Evolutionary conservation across 306 rosid species (phyloP).

Genomic region (Ochetophila trinervis): DNA sequence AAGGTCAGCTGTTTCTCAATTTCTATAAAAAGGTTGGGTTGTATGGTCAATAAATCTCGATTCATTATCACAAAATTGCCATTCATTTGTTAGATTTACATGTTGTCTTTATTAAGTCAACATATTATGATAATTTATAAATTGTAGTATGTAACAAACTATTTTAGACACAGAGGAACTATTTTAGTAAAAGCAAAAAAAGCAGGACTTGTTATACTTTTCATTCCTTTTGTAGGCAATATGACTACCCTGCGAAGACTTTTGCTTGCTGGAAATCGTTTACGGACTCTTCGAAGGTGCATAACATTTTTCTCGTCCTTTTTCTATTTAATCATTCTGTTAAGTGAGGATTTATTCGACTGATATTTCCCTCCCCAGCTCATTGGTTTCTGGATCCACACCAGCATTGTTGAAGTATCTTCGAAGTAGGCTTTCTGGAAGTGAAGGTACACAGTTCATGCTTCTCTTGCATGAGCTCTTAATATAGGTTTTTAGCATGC

Average conservation of each 20-base stretch:
- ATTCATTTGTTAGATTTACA: no score
- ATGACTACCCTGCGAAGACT: conserved; percentile 90
- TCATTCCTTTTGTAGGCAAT: conserved; percentile 56
- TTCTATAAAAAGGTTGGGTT: not conserved
- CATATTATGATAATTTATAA: no score
- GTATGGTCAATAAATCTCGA: no score
- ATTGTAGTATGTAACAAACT: no score
- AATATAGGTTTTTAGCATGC: conserved; percentile 8
- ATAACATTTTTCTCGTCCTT: conserved; percentile 20
- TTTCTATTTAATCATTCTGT: conserved; percentile 9
- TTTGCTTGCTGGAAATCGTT: conserved; percentile 76
- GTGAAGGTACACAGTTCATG: conserved; percentile 50
- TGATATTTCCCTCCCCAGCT: conserved; percentile 45
- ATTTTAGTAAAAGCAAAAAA: not conserved
- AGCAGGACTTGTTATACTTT: conserved; percentile 6
- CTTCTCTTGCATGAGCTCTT: conserved; percentile 12
- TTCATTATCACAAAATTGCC: no score
- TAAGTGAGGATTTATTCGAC: conserved; percentile 20
- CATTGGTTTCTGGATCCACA: conserved; percentile 89
- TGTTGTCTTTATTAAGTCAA: no score
- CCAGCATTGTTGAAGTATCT: conserved; percentile 68
- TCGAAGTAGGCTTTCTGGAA: conserved; percentile 77
- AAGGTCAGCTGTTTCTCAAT: conserved; percentile 35
- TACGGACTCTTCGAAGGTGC: conserved; percentile 90
- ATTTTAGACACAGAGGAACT: no score